phyloP scores from a whole-genome alignment of 2,329 filamentous ascomycete species.

The Colletotrichum siamense region DNA sequence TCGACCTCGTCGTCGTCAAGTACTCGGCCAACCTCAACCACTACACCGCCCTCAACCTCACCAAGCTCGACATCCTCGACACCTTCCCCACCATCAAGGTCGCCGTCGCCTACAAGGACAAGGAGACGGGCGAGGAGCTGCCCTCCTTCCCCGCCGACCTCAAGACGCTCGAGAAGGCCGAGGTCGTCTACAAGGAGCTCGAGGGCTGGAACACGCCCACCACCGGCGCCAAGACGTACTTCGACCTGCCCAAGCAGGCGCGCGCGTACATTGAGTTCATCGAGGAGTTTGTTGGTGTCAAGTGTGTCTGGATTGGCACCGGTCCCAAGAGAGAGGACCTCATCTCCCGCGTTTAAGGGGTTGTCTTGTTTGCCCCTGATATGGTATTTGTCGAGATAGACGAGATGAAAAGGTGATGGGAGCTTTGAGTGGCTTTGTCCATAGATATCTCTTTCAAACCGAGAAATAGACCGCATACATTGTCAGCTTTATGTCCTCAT shows the following conservation, averaged over 20 bases:
- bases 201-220: constrained; percentile 73
- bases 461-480: background rate
- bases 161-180: constrained; percentile 59
- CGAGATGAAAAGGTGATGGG: background rate
- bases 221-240: constrained; percentile 62
- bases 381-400: background rate
- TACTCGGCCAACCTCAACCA: constrained; percentile 69
- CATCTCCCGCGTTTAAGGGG: constrained; percentile 45
- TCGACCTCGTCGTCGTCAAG: constrained; percentile 66
- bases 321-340: constrained; percentile 70
- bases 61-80: constrained; percentile 74
- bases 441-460: background rate
- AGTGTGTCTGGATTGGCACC: constrained; percentile 60
- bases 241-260: constrained; percentile 68
- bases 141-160: constrained; percentile 71
- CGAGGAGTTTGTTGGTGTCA: constrained; percentile 68
- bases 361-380: background rate
- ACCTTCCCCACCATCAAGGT: constrained; percentile 77
- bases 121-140: constrained; percentile 49
- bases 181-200: constrained; percentile 72
- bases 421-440: background rate
- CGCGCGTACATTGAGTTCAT: constrained; percentile 71
- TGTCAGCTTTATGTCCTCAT: background rate
- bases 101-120: constrained; percentile 70
- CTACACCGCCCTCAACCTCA: constrained; percentile 67